Evolutionary conservation across 2,329 filamentous ascomycete genomes (phyloP), one percentile per base, ranked within the genome.

Genomic region (Epichloe elymi): DNA sequence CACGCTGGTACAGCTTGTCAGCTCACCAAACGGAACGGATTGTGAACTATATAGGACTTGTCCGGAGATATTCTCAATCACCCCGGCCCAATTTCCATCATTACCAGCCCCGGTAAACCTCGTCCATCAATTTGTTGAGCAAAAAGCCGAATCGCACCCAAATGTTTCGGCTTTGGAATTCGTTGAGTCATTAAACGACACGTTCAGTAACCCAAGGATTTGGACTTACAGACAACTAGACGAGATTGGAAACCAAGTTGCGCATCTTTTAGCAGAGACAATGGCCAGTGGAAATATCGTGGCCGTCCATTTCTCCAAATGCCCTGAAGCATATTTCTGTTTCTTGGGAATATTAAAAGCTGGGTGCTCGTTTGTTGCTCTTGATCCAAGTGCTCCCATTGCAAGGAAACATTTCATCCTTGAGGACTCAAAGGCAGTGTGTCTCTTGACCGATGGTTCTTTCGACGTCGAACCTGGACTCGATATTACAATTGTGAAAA

Each of bases 281-380:
- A 74, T 79, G 0, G 55, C 63, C 0, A 70, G 77, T 0, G 83
- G 86, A 70, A 63, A 61, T 26, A 79, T 90, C 4, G 72, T 95
- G 20, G 87, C 81, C 0, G 75, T 91, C 8, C 88, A 85, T 61
- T 94, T 94, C 59, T 81, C 88, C 51, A 95, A 95, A 62, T 90
- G 84, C 54, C 83, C 88, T 0, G 85, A 91, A 61, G 88, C 88
- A 0, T 90, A 87, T 38, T 87, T 93, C 59, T 78, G 84, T 0
- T 89, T 94, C 39, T 70, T 94, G 2, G 88, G 88, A 1, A 83
- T 93, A 50, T 68, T 94, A 35, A 95, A 95, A 63, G 80, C 85
- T 5, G 88, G 88, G 0, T 90, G 85, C 61, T 79, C 84, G 1
- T 94, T 90, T 63, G 74, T 95, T 15, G 87, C 88, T 0, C 74